These are phyloP conservation scores for Tuber brumale DNA, from an alignment of 495 filamentous ascomycete genomes.

Conservation along the genomic window DNA sequence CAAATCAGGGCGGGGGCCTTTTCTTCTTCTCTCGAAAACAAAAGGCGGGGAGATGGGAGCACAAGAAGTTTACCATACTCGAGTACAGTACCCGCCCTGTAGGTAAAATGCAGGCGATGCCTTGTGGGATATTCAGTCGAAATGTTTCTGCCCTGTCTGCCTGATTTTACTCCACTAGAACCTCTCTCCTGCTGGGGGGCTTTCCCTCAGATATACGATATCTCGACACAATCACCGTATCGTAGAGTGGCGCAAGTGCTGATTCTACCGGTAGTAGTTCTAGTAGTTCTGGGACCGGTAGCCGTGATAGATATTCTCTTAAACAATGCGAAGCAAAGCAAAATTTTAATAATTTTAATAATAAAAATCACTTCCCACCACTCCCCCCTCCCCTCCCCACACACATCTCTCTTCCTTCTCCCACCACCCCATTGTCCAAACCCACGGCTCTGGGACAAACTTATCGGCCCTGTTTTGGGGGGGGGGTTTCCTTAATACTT, in stretches of 20 bases:
- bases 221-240: neutral
- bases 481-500: neutral
- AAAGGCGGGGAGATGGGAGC: neutral
- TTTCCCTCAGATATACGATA: neutral
- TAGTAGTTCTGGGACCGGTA: neutral
- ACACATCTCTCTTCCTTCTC: neutral
- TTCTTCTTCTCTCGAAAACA: neutral
- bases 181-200: neutral
- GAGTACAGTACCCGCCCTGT: neutral
- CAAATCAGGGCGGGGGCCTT: too few relatives aligned
- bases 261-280: too few relatives aligned
- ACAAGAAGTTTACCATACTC: neutral
- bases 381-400: neutral
- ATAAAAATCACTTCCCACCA: neutral
- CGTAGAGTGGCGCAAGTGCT: neutral
- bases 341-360: neutral
- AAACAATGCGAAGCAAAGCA: too few relatives aligned
- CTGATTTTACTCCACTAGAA: neutral
- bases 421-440: slow-evolving; percentile 26
- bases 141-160: slow-evolving; percentile 31
- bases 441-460: slow-evolving; percentile 34
- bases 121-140: slow-evolving; percentile 39
- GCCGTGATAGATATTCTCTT: too few relatives aligned
- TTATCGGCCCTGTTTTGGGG: neutral
- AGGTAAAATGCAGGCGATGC: slow-evolving; percentile 28